These are phyloP conservation scores for Pythium scleroteichum DNA, from an alignment of 352 stramenopile genomes.

Conservation along the genomic window DNA sequence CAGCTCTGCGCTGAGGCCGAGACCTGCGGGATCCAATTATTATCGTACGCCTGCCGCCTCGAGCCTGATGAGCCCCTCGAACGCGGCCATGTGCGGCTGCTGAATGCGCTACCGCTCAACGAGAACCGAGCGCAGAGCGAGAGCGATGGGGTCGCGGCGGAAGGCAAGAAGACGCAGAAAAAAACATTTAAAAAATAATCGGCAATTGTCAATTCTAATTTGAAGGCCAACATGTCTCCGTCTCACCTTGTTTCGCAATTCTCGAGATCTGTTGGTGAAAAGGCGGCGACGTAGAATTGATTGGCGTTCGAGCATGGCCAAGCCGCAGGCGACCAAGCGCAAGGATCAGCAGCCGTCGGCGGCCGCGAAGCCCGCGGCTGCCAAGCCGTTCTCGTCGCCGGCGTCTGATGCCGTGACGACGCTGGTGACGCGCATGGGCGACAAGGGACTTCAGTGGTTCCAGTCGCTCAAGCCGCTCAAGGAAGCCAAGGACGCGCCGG, in stretches of 20 bases:
- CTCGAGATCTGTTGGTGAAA: constrained; percentile 26
- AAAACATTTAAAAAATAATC: constrained; percentile 4
- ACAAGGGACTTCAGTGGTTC: constrained; percentile 32
- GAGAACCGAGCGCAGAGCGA: neutral
- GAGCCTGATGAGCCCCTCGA: constrained; percentile 41
- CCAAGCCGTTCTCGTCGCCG: constrained; percentile 1
- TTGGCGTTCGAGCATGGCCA: constrained; percentile 30
- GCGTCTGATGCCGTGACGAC: constrained; percentile 19
- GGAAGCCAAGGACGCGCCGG: neutral
- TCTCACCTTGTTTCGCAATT: constrained; percentile 14
- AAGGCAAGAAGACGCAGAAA: neutral
- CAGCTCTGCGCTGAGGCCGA: constrained; percentile 53
- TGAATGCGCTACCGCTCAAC: constrained; percentile 39
- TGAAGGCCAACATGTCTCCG: neutral
- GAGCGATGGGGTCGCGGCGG: neutral
- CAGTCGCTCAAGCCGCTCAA: constrained; percentile 30
- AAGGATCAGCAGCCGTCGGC: no score
- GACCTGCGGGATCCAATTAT: constrained; percentile 51
- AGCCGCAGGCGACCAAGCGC: constrained; percentile 20
- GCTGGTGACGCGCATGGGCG: constrained; percentile 32
- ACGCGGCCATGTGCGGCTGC: constrained; percentile 40
- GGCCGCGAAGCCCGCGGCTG: neutral
- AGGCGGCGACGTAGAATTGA: constrained; percentile 25
- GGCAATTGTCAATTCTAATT: constrained; percentile 5
- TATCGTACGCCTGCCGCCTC: constrained; percentile 60